phyloP scores from a whole-genome alignment of 2,329 filamentous ascomycete species.

The Hypocrella siamensis region DNA sequence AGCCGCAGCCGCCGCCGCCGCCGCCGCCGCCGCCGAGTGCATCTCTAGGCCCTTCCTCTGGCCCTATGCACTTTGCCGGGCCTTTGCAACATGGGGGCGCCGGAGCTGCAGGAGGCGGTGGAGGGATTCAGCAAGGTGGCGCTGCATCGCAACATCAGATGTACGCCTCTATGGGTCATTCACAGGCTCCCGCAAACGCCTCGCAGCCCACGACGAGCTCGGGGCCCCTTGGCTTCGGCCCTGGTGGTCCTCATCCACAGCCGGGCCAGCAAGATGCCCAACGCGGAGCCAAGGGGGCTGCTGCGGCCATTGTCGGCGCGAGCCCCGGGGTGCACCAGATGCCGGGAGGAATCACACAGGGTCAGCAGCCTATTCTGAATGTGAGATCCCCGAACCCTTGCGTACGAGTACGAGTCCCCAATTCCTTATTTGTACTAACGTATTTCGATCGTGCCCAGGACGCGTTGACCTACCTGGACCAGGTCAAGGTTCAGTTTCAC shows the following conservation, averaged over 20 bases:
- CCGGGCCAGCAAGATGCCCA: slow-evolving; percentile 39
- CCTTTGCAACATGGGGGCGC: slow-evolving; percentile 39
- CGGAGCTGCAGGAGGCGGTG: slow-evolving; percentile 10
- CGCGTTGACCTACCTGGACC: slow-evolving; percentile 89
- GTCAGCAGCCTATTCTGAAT: slow-evolving; percentile 32
- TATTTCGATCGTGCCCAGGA: slow-evolving; percentile 26
- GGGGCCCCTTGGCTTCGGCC: slow-evolving; percentile 51
- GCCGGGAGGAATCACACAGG: slow-evolving; percentile 22
- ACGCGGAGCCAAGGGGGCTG: slow-evolving; percentile 27
- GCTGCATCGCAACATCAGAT: slow-evolving; percentile 35
- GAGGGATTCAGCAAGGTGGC: slow-evolving; percentile 31
- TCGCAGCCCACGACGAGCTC: slow-evolving; percentile 43
- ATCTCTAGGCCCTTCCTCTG: slow-evolving; percentile 35
- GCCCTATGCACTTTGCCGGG: slow-evolving; percentile 36
- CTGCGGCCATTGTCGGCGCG: slow-evolving; percentile 32
- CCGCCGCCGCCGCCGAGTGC: slow-evolving; percentile 27
- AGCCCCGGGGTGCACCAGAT: slow-evolving; percentile 21
- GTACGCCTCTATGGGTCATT: slow-evolving; percentile 38
- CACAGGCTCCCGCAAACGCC: slow-evolving; percentile 31
- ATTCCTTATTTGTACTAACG: too few relatives aligned
- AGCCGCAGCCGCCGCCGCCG: slow-evolving; percentile 21
- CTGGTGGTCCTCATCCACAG: slow-evolving; percentile 38
- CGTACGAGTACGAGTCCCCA: too few relatives aligned
- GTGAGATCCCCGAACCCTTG: too few relatives aligned
- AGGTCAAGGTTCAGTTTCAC: slow-evolving; percentile 95